Percentiles rank a stretch among this genome's conserved stretches.
Conservation (phyloP, 495 filamentous ascomycete genomes). For the Hypoxylon fuscum region DNA sequence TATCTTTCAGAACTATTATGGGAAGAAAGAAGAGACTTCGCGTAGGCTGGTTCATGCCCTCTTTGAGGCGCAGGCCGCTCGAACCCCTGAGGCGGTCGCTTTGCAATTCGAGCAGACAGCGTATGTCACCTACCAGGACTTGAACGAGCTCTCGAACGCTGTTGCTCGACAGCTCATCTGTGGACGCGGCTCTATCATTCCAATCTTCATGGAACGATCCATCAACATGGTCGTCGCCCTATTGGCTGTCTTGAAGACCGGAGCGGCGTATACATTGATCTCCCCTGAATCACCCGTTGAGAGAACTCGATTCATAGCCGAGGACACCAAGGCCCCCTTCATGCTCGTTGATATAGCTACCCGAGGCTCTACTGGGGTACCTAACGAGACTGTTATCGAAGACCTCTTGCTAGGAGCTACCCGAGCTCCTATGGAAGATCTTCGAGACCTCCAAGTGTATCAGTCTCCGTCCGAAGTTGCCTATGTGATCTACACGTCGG, state of each 20-base stretch:
- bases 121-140: neutral
- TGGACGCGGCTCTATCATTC: slow-evolving; percentile 36
- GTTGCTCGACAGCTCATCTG: neutral
- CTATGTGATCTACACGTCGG: slow-evolving; percentile 61
- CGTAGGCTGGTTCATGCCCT: neutral
- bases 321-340: slow-evolving; percentile 9
- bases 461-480: slow-evolving; percentile 30
- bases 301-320: slow-evolving; percentile 46
- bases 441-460: neutral
- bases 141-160: neutral
- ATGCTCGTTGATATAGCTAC: neutral
- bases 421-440: neutral
- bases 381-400: slow-evolving; percentile 1
- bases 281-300: slow-evolving; percentile 62
- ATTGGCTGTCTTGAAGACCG: slow-evolving; percentile 51
- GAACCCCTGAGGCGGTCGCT: neutral
- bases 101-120: neutral
- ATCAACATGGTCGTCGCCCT: slow-evolving; percentile 48
- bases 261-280: slow-evolving; percentile 56
- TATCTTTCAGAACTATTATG: neutral
- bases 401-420: slow-evolving; percentile 15
- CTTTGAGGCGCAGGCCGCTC: neutral
- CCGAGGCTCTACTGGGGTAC: neutral
- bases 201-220: slow-evolving; percentile 54
- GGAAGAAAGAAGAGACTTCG: neutral